phyloP scores from a whole-genome alignment of 805 yeast genomes.

The Debaryomyces prosopidis region DNA sequence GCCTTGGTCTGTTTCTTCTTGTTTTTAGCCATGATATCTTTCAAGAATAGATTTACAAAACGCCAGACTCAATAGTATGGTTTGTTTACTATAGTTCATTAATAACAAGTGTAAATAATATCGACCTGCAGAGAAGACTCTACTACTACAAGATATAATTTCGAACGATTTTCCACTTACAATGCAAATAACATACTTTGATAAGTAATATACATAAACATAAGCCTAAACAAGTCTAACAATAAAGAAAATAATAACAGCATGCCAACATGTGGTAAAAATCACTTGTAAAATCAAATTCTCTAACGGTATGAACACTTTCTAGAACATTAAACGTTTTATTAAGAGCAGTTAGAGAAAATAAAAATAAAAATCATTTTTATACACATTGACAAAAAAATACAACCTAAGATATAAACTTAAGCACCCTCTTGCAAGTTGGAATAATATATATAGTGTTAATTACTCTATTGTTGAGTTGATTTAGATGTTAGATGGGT shows the following conservation, averaged over 20 bases:
- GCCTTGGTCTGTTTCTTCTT: slow-evolving; percentile 15
- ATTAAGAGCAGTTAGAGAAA: slow-evolving; percentile 6
- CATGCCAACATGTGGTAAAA: neutral
- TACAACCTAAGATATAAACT: slow-evolving; percentile 6
- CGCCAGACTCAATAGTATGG: neutral
- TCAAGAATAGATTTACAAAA: neutral
- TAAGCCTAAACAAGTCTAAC: neutral
- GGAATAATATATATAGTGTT: slow-evolving; percentile 7
- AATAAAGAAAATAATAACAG: neutral
- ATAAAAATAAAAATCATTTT: slow-evolving; percentile 6
- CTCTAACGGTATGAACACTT: neutral
- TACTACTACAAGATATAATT: neutral
- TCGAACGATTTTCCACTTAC: neutral
- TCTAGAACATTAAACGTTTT: slow-evolving; percentile 9
- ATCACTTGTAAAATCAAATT: neutral
- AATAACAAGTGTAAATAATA: neutral
- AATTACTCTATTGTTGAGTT: slow-evolving; percentile 5
- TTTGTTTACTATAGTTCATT: neutral
- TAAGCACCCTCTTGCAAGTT: slow-evolving; percentile 1
- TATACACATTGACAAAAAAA: slow-evolving; percentile 8
- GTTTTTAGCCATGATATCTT: slow-evolving; percentile 16
- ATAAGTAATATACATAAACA: neutral
- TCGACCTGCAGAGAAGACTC: neutral
- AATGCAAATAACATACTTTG: neutral
- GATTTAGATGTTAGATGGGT: slow-evolving; percentile 98